Percentiles rank a stretch among this genome's conserved stretches.
Evolutionary conservation across 495 filamentous ascomycete genomes (phyloP).

Genomic region (Xylaria castorea): DNA sequence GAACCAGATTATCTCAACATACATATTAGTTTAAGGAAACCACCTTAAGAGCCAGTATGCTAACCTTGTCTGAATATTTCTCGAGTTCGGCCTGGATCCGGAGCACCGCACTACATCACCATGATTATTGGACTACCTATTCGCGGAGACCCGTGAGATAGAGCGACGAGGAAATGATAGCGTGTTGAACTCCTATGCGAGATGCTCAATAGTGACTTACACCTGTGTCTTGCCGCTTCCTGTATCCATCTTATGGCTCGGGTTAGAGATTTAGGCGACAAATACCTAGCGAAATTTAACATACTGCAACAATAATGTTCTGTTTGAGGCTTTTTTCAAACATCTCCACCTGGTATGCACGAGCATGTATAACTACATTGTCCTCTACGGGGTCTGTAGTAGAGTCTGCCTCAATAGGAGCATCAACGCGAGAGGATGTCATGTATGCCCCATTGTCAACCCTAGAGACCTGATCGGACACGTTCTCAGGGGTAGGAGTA

Average conservation of each 20-base stretch:
- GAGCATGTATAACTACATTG: conserved; percentile 50
- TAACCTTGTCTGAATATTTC: conserved; percentile 65
- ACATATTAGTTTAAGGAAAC: not conserved
- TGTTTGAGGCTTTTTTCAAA: conserved; percentile 76
- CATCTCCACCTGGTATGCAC: conserved; percentile 92
- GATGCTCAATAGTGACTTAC: conserved; percentile 55
- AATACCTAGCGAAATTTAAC: conserved; percentile 31
- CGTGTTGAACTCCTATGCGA: not conserved
- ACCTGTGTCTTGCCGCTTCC: conserved; percentile 92
- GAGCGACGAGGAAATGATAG: not conserved
- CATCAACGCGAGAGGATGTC: not conserved
- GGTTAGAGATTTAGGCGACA: not conserved
- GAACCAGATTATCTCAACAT: conserved; percentile 79
- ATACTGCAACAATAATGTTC: conserved; percentile 86
- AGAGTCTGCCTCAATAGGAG: not conserved
- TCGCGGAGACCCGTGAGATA: not conserved
- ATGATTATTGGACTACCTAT: not conserved
- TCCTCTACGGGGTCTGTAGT: conserved; percentile 4
- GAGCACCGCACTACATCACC: conserved; percentile 67
- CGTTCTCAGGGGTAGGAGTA: not conserved
- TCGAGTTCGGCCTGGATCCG: conserved; percentile 82
- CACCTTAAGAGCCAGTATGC: conserved; percentile 19
- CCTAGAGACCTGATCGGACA: not conserved
- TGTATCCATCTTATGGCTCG: conserved; percentile 81
- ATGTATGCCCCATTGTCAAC: not conserved